Conservation (phyloP, 1,284 basidiomycete genomes). For the Ustilago loliicola region DNA sequence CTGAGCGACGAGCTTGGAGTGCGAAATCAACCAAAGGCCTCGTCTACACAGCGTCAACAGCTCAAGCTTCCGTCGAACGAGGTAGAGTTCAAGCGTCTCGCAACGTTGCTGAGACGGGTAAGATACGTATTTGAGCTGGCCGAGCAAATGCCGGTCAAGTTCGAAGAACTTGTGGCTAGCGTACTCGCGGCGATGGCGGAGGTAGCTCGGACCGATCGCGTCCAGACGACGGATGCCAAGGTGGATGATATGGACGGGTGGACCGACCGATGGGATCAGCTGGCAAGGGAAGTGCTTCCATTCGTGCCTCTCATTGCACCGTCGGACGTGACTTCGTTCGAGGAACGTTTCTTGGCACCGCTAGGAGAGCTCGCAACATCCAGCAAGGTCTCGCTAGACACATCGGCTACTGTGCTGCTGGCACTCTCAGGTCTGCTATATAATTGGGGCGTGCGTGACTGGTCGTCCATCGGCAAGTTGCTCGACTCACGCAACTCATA, state of each 20-base stretch:
- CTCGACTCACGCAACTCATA: conserved; percentile 35
- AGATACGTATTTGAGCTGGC: conserved; percentile 36
- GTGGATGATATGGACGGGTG: conserved; percentile 25
- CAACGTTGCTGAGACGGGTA: conserved; percentile 26
- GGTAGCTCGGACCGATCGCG: conserved; percentile 11
- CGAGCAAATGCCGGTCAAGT: conserved; percentile 39
- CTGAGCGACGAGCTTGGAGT: conserved; percentile 51
- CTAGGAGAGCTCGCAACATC: conserved; percentile 27
- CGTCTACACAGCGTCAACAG: conserved; percentile 4
- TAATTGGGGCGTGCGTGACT: conserved; percentile 39
- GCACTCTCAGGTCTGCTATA: conserved; percentile 29
- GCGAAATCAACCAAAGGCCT: background rate
- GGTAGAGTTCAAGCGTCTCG: conserved; percentile 31
- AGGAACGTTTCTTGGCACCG: conserved; percentile 34
- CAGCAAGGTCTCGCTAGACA: conserved; percentile 30
- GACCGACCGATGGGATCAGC: conserved; percentile 36
- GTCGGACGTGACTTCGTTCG: conserved; percentile 20
- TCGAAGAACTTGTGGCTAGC: conserved; percentile 29
- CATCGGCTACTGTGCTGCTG: conserved; percentile 29
- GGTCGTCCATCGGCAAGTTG: conserved; percentile 29
- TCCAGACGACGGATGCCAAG: background rate
- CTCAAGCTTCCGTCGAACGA: conserved; percentile 34
- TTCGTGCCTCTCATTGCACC: conserved; percentile 47
- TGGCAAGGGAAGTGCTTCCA: conserved; percentile 33
- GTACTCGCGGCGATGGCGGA: conserved; percentile 33